Percentiles rank a stretch among this genome's conserved stretches.
These are phyloP conservation scores for Entomophthora muscae DNA, from an alignment of 371 early-diverging fungal genomes.

Conservation along the genomic window DNA sequence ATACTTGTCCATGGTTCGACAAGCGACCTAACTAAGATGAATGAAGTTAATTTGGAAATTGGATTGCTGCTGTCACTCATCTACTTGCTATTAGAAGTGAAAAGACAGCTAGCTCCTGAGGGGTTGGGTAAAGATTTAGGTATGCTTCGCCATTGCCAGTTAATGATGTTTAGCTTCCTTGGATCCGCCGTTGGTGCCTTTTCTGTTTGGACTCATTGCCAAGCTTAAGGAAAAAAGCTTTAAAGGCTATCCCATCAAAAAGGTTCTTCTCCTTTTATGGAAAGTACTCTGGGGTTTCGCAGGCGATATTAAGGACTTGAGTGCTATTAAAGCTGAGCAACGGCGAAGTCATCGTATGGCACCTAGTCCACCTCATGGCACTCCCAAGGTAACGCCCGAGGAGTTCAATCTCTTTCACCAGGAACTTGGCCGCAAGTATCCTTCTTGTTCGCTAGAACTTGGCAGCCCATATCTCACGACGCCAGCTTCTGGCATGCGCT, in stretches of 20 bases:
- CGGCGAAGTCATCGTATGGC: background rate
- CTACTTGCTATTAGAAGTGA: slow-evolving; percentile 4
- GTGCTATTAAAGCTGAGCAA: background rate
- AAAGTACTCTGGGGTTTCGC: background rate
- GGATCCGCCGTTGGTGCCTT: background rate
- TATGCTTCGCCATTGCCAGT: background rate
- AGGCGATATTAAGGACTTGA: background rate
- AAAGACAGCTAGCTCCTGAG: background rate
- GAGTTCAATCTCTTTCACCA: slow-evolving; percentile 1
- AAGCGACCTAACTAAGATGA: background rate
- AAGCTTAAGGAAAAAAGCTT: slow-evolving; percentile 7
- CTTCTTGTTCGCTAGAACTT: background rate
- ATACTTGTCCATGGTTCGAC: background rate
- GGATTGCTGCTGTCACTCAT: background rate
- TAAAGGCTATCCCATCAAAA: slow-evolving; percentile 9
- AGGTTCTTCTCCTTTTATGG: background rate
- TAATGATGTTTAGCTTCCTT: background rate
- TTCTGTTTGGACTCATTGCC: background rate
- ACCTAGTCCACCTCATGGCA: background rate
- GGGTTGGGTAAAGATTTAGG: background rate
- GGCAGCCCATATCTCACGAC: background rate
- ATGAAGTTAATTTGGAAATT: slow-evolving; percentile 4
- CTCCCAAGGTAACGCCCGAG: slow-evolving; percentile 3
- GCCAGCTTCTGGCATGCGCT: background rate
- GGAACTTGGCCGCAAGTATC: background rate